These are phyloP conservation scores for Mycena rebaudengoi DNA, from an alignment of 768 basidiomycete genomes.

Conservation along the genomic window DNA sequence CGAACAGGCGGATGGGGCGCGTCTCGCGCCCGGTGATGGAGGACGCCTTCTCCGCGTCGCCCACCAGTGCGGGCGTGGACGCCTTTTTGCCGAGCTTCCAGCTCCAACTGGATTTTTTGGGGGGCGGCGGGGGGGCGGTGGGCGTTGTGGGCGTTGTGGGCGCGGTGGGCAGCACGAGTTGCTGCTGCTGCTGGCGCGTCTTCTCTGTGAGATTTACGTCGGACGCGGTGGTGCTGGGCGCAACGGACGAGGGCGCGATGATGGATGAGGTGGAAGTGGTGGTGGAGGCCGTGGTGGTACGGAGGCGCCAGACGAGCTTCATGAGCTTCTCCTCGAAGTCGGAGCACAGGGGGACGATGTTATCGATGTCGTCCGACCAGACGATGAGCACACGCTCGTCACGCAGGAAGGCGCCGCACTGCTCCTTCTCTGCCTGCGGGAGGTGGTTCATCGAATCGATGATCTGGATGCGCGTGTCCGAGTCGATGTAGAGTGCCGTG, in stretches of 20 bases:
- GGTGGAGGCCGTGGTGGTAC: slow-evolving; percentile 45
- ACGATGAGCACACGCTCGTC: slow-evolving; percentile 85
- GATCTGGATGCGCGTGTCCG: slow-evolving; percentile 88
- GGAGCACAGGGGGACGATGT: slow-evolving; percentile 74
- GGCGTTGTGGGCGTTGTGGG: slow-evolving; percentile 21
- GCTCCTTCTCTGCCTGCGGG: slow-evolving; percentile 87
- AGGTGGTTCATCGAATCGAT: slow-evolving; percentile 74
- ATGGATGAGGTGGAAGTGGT: slow-evolving; percentile 32
- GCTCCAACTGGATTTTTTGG: slow-evolving; percentile 48
- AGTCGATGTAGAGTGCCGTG: slow-evolving; percentile 72
- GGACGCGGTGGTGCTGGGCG: slow-evolving; percentile 59
- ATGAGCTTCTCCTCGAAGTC: slow-evolving; percentile 79
- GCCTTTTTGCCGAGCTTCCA: slow-evolving; percentile 55
- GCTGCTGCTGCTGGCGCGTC: no score
- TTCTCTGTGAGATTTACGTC: slow-evolving; percentile 60
- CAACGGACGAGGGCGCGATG: slow-evolving; percentile 46
- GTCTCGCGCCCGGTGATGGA: slow-evolving; percentile 38
- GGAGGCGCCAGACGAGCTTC: slow-evolving; percentile 62
- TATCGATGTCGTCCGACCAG: slow-evolving; percentile 87
- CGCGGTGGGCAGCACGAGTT: no score
- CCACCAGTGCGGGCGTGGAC: slow-evolving; percentile 31
- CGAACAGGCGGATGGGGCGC: slow-evolving; percentile 68
- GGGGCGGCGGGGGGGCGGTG: slow-evolving; percentile 35
- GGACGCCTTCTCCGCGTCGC: slow-evolving; percentile 63
- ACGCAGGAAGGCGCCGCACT: slow-evolving; percentile 91